These are phyloP conservation scores for Adansonia gregorii DNA, from an alignment of 441 rosid species.

Conservation along the genomic window DNA sequence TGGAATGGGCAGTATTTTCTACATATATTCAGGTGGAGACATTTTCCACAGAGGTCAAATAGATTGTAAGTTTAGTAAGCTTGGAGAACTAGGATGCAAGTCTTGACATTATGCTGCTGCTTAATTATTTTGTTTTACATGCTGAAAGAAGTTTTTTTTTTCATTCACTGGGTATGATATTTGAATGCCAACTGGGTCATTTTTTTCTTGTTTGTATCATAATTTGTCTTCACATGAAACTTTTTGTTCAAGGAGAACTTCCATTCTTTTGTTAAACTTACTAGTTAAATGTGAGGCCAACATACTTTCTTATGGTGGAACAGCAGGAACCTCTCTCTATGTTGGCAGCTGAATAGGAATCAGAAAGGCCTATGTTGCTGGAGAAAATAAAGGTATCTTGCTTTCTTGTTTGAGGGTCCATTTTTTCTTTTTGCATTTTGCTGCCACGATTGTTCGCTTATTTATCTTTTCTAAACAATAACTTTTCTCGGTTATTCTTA, in stretches of 20 bases:
- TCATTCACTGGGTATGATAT: not conserved
- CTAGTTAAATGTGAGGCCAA: not conserved
- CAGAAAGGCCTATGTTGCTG: conserved; percentile 78
- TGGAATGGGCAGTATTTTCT: not conserved
- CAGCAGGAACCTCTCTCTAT: conserved; percentile 77
- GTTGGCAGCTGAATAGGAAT: conserved; percentile 69
- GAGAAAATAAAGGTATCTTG: conserved; percentile 76
- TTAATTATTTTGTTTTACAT: not conserved
- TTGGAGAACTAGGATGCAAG: not conserved
- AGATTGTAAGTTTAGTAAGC: not conserved
- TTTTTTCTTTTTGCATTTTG: not conserved
- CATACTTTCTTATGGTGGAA: conserved; percentile 22
- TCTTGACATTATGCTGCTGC: not conserved
- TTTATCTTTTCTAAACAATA: not conserved
- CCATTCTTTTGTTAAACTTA: not conserved
- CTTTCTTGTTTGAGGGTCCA: not conserved
- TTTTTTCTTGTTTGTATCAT: not conserved
- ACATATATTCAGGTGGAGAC: not conserved
- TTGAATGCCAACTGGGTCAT: not conserved
- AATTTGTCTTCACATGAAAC: not conserved
- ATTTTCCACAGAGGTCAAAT: not conserved
- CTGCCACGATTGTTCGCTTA: not conserved
- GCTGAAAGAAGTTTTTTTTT: not conserved
- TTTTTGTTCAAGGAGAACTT: not conserved
- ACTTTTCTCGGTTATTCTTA: conserved; percentile 23